phyloP scores from a whole-genome alignment of 73 alveolate genomes.

The Durusdinium trenchii region DNA sequence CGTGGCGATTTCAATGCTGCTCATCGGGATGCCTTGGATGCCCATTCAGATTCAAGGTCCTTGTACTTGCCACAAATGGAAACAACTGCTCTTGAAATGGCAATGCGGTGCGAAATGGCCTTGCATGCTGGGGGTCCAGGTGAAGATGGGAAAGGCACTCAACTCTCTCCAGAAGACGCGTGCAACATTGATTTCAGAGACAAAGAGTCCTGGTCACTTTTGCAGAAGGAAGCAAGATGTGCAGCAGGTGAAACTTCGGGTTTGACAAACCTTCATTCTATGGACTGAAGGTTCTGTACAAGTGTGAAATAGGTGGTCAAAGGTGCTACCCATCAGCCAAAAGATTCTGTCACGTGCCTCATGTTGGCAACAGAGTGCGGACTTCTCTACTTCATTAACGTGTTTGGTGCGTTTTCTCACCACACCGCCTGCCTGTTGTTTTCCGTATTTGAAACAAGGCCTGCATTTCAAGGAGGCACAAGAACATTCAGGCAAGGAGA shows the following conservation, averaged over 20 bases:
- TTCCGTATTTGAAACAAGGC: too few relatives aligned
- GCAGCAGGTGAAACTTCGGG: too few relatives aligned
- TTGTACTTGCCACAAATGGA: not conserved
- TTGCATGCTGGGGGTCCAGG: slow-evolving; percentile 65
- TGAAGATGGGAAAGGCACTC: slow-evolving; percentile 21
- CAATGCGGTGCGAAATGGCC: slow-evolving; percentile 62
- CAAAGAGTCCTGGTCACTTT: too few relatives aligned
- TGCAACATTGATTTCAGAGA: not conserved
- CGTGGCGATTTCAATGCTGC: not conserved
- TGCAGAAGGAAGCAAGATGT: not conserved
- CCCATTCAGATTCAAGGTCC: not conserved
- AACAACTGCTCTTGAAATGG: not conserved
- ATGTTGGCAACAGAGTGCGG: too few relatives aligned
- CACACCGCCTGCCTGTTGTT: too few relatives aligned
- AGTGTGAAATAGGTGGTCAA: not conserved
- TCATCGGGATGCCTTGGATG: slow-evolving; percentile 24
- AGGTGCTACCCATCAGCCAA: not conserved
- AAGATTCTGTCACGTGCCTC: not conserved
- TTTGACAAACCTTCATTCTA: not conserved
- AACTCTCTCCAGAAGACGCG: slow-evolving; percentile 12
- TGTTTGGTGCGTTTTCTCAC: too few relatives aligned
- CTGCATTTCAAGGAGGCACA: too few relatives aligned
- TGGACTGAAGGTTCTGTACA: not conserved
- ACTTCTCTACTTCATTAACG: too few relatives aligned
- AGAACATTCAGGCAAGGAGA: too few relatives aligned